A percentile compares a stretch with the other conserved stretches of the same genome.
phyloP scores from a whole-genome alignment of 805 yeast species.

The Lipomyces yamadae region DNA sequence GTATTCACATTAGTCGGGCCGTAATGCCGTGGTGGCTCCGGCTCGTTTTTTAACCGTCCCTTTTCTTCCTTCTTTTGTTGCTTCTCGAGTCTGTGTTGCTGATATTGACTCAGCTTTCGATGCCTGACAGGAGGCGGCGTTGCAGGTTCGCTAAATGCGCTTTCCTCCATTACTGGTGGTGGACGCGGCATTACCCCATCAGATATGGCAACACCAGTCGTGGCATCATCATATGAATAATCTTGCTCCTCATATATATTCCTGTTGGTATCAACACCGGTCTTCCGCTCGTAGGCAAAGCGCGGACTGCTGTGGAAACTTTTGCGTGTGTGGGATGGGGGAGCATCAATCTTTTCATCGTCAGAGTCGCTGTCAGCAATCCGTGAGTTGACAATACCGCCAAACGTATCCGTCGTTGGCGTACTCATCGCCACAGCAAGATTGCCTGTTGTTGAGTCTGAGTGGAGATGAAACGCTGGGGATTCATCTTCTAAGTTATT shows the following conservation, averaged over 20 bases:
- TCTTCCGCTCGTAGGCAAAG: conserved; percentile 1
- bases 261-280: background rate
- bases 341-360: conserved; percentile 1
- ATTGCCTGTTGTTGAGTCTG: background rate
- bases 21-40: conserved; percentile 50
- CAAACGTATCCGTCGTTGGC: background rate
- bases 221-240: background rate
- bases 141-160: conserved; percentile 1
- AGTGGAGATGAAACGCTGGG: background rate
- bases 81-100: conserved; percentile 21
- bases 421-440: background rate
- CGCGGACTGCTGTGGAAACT: conserved; percentile 14
- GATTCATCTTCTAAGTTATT: background rate
- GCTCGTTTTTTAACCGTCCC: conserved; percentile 81
- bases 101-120: conserved; percentile 30
- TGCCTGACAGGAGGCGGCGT: conserved; percentile 11
- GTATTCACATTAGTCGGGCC: background rate
- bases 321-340: conserved; percentile 9
- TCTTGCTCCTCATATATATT: background rate
- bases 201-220: background rate
- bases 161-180: background rate
- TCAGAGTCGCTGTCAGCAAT: conserved; percentile 3
- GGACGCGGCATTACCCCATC: background rate
- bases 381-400: background rate
- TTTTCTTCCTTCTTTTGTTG: conserved; percentile 23